Base-by-base conservation (phyloP, 495 filamentous ascomycete species). In the Aspergillus leporis region DNA sequence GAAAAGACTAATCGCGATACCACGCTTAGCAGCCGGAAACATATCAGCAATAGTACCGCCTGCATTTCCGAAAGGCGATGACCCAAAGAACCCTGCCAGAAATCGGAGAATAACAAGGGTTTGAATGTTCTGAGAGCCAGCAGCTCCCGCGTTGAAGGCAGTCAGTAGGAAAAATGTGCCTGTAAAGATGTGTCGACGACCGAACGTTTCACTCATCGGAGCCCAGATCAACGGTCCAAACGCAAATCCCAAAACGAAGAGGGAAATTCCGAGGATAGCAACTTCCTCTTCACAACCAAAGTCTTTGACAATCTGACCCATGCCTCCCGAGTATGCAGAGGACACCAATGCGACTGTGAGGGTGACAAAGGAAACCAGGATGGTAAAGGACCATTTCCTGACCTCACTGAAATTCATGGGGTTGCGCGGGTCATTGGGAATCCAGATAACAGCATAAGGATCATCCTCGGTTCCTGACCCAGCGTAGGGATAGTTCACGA, bases 11-110 rank as follows among this genome's bases (percentile, higher is more conserved):
- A 80, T 74, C 0, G 86, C 87, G 14, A 86, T 68, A 5, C 87
- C 87, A 62, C 87, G 78, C 62, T 89, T 70, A 23, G 66, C 66
- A 10, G 82, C 79, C 19, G 74, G 63, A 60, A 89, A 90, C 76
- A 90, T 85, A 59, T 91, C 86, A 16, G 86, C 83, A 60, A 90
- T 87, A 22, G 88, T 83, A 31, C 86, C 87, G 32, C 87, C 86
- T n/a, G 81, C 74, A 71, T 89, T 90, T 6, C 85, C 87, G 59
- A 90, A 66, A 7, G 86, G 81, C 0, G 85, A 87, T 5, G 84
- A 60, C 18, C 86, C 87, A 67, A 86, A 86, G 10, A 83, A 75
- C 28, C 85, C 83, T 13, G 81, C 83, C 45, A 88, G 79, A 75
- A 88, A 87, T 30, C 87, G 82, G 13, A 88, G 75, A 53, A 87